Evolutionary conservation across 225 moss, liverwort and hornwort genomes (phyloP).

Genomic region (Physcomitrium patens): DNA sequence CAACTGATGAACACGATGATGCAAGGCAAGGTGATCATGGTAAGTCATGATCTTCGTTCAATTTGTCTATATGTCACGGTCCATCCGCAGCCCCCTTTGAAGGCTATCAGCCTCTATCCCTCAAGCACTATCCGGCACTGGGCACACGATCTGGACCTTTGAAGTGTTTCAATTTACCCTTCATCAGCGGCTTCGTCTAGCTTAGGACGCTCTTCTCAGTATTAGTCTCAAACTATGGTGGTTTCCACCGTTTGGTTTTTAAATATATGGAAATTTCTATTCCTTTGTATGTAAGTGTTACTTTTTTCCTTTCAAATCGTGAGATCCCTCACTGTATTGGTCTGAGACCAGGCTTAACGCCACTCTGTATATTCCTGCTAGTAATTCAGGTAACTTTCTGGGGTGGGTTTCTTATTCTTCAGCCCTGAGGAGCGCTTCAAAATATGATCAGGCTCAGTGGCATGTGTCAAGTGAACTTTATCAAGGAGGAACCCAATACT

Average conservation of each 20-base stretch:
- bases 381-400: too few relatives aligned
- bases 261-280: constrained; percentile 40
- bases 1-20: constrained; percentile 41
- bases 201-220: constrained; percentile 34
- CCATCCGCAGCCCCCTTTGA: constrained; percentile 4
- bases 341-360: too few relatives aligned
- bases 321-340: constrained; percentile 1
- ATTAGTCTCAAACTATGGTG: constrained; percentile 33
- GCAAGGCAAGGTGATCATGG: constrained; percentile 33
- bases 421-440: too few relatives aligned
- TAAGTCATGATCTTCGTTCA: constrained; percentile 33
- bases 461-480: too few relatives aligned
- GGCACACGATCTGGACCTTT: constrained; percentile 23
- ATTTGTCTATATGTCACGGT: constrained; percentile 27
- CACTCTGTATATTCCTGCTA: too few relatives aligned
- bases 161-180: constrained; percentile 36
- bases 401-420: too few relatives aligned
- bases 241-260: constrained; percentile 36
- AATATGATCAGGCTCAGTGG: too few relatives aligned
- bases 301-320: background rate
- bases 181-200: constrained; percentile 35
- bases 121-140: constrained; percentile 42
- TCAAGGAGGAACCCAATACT: too few relatives aligned
- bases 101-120: constrained; percentile 39
- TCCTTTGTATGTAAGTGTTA: constrained; percentile 18